phyloP scores from a whole-genome alignment of 2,329 filamentous ascomycete species.

The Xylaria sp. region DNA sequence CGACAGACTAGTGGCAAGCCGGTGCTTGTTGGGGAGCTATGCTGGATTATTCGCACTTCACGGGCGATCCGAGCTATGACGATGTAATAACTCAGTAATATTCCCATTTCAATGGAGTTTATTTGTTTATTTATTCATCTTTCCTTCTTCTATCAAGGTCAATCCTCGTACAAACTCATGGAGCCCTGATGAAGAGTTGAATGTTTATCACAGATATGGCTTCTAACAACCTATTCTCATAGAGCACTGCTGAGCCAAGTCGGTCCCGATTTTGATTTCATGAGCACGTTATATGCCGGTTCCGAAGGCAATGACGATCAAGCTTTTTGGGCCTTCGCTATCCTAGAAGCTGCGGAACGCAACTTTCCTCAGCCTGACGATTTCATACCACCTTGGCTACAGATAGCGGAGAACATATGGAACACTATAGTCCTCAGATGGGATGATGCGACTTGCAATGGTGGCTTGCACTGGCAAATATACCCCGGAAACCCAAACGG shows the following conservation, averaged over 20 bases:
- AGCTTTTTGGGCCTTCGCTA: constrained; percentile 76
- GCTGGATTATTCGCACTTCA: constrained; percentile 76
- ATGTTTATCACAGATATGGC: not conserved
- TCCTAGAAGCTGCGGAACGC: constrained; percentile 74
- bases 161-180: not conserved
- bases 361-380: constrained; percentile 71
- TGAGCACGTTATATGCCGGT: constrained; percentile 64
- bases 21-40: constrained; percentile 74
- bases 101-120: not conserved
- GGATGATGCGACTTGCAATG: constrained; percentile 73
- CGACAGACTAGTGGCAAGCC: constrained; percentile 69
- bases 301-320: constrained; percentile 80
- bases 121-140: not conserved
- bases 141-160: not conserved
- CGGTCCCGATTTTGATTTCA: constrained; percentile 68
- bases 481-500: constrained; percentile 77
- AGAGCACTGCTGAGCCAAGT: constrained; percentile 65
- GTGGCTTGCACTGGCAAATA: constrained; percentile 85
- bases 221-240: not conserved
- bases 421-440: constrained; percentile 75
- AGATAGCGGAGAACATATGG: constrained; percentile 76
- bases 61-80: constrained; percentile 70
- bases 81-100: constrained; percentile 60
- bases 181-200: not conserved
- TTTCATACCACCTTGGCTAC: constrained; percentile 69